phyloP scores from a whole-genome alignment of 345 rosid species.

The Salix exigua region DNA sequence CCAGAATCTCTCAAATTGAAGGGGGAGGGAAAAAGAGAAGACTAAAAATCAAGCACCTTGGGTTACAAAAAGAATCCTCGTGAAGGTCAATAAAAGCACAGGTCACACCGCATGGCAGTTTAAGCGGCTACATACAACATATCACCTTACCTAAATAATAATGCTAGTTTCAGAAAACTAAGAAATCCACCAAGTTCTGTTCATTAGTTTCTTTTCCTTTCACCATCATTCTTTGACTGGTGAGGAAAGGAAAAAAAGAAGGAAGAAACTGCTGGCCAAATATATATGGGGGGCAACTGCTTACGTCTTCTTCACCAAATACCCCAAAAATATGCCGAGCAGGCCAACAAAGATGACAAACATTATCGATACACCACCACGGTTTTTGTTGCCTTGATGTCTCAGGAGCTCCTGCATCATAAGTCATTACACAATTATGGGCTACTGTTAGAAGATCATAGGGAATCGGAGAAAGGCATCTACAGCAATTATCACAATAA shows the following conservation, averaged over 20 bases:
- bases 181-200: slow-evolving; percentile 13
- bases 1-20: slow-evolving; percentile 19
- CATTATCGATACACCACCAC: slow-evolving; percentile 44
- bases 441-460: not conserved
- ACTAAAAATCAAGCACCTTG: slow-evolving; percentile 3
- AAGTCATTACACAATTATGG: not conserved
- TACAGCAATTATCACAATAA: not conserved
- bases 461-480: not conserved
- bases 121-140: slow-evolving; percentile 17
- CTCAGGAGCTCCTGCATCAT: slow-evolving; percentile 48
- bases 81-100: slow-evolving; percentile 22
- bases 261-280: slow-evolving; percentile 12
- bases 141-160: slow-evolving; percentile 24
- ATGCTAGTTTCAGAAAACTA: slow-evolving; percentile 29
- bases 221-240: slow-evolving; percentile 30
- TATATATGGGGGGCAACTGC: not conserved
- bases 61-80: slow-evolving; percentile 39
- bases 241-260: slow-evolving; percentile 11
- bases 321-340: slow-evolving; percentile 62
- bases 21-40: not conserved
- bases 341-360: slow-evolving; percentile 53
- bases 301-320: slow-evolving; percentile 56
- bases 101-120: slow-evolving; percentile 15
- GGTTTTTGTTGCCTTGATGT: slow-evolving; percentile 43
- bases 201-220: slow-evolving; percentile 27